Evolutionary conservation across 169 alveolate species (phyloP), one percentile per base, ranked within the genome.

Genomic region (Besnoitia besnoiti): DNA sequence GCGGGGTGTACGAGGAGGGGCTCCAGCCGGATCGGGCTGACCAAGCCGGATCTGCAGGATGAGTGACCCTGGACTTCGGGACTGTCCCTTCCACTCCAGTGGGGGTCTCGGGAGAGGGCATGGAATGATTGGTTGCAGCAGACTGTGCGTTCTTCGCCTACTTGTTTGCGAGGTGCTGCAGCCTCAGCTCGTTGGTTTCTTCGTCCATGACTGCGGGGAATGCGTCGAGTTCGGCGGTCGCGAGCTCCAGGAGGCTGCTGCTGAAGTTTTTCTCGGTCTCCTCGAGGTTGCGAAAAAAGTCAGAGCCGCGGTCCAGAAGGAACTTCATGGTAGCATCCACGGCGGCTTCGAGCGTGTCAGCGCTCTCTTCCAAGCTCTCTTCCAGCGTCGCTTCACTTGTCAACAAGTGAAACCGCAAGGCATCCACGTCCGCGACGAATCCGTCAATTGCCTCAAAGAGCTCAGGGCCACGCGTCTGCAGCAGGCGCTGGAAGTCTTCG

Each of bases 161-260:
- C 51, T 40, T 76, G 14, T 21, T 40, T 76, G 49, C 80, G 3
- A 35, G 44, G 10, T 35, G n/a, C n/a, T 30, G 14, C 42, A 67
- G 44, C 24, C 80, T 14, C 80, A 67, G 80, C 1, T 67, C 46
- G n/a, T n/a, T 67, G 2, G 39, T 67, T 67, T 67, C 42, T 67
- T 67, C 80, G 44, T 67, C 21, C 80, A 67, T 35, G 80, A 67
- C 46, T 2, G 80, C 80, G 44, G 80, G 44, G n/a, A 67, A 67
- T 37, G 80, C 80, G 14, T 67, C 80, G 24, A 67, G 80, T 67
- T 67, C 80, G 3, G 40, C 21, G 4, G 80, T 35, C 8, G 80
- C 80, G 21, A 35, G 44, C n/a, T 67, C 80, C 10, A 42, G 7
- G 39, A 67, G 44, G 44, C 80, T 67, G 80, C 42, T 76, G 85